phyloP scores from a whole-genome alignment of 495 filamentous ascomycete genomes.

The Amniculicola lignicola region DNA sequence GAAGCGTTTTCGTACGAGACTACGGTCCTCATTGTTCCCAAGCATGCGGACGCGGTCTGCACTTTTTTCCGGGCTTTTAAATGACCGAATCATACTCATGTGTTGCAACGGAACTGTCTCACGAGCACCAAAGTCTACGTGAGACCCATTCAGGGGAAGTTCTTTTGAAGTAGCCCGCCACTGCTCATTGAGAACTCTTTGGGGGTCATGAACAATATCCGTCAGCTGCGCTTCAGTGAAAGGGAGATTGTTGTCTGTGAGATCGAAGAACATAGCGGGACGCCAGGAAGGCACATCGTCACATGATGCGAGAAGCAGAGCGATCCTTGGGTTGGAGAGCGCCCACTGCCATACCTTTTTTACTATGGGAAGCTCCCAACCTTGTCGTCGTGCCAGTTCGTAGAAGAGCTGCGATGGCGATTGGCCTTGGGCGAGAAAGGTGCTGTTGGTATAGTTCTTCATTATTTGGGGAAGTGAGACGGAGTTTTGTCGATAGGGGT shows the following conservation, averaged over 20 bases:
- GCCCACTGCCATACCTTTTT: constrained; percentile 33
- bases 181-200: constrained; percentile 28
- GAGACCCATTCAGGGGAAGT: constrained; percentile 32
- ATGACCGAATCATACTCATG: constrained; percentile 21
- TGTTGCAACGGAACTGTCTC: constrained; percentile 33
- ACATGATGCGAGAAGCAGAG: constrained; percentile 32
- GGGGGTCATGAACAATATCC: constrained; percentile 29
- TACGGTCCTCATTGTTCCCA: constrained; percentile 22
- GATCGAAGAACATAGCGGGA: constrained; percentile 30
- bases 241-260: constrained; percentile 33
- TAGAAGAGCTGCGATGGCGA: constrained; percentile 23
- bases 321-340: constrained; percentile 30
- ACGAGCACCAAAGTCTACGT: constrained; percentile 30
- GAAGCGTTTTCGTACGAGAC: constrained; percentile 34
- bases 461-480: constrained; percentile 8
- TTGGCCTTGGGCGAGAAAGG: constrained; percentile 18
- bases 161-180: constrained; percentile 35
- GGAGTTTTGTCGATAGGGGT: constrained; percentile 28
- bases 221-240: constrained; percentile 27
- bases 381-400: constrained; percentile 21
- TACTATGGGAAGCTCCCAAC: constrained; percentile 16
- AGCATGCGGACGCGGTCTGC: constrained; percentile 32
- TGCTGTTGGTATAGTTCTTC: constrained; percentile 21
- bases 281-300: constrained; percentile 33
- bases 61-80: constrained; percentile 24